phyloP scores from a whole-genome alignment of 768 basidiomycete species.

The Leucosporidium yakuticum region DNA sequence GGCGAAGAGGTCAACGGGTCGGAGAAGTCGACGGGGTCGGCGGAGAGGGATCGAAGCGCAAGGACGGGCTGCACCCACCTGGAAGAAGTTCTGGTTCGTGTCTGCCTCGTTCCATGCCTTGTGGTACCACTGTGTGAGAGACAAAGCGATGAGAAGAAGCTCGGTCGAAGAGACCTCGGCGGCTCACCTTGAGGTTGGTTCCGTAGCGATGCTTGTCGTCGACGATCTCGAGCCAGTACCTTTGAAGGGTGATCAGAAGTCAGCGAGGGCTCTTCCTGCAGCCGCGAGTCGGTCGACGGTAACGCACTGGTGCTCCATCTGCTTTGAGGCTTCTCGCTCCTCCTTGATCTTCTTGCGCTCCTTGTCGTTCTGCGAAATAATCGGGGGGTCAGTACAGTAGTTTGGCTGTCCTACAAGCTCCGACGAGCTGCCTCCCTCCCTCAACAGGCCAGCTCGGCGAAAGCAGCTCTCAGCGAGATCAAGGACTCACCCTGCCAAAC shows the following conservation, averaged over 20 bases:
- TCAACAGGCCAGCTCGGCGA: not conserved
- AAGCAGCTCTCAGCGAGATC: no score
- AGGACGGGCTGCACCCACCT: conserved; percentile 9
- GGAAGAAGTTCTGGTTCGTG: conserved; percentile 45
- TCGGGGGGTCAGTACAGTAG: no score
- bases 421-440: no score
- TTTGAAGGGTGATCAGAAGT: no score
- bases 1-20: no score
- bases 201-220: conserved; percentile 31
- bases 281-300: not conserved
- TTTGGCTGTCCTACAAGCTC: no score
- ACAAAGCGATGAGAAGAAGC: no score
- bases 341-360: conserved; percentile 18
- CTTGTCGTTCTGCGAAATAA: conserved; percentile 6
- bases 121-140: not conserved
- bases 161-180: not conserved
- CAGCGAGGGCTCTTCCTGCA: not conserved
- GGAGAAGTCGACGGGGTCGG: no score
- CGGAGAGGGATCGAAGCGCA: not conserved
- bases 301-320: conserved; percentile 33
- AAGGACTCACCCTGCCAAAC: conserved; percentile 9
- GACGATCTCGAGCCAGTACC: conserved; percentile 19
- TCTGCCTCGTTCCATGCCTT: conserved; percentile 43
- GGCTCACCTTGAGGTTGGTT: conserved; percentile 30
- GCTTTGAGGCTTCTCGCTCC: conserved; percentile 14